Evolutionary conservation across 306 rosid species (phyloP), one percentile per base, ranked within the genome.

Genomic region (Astragalus membranaceus): DNA sequence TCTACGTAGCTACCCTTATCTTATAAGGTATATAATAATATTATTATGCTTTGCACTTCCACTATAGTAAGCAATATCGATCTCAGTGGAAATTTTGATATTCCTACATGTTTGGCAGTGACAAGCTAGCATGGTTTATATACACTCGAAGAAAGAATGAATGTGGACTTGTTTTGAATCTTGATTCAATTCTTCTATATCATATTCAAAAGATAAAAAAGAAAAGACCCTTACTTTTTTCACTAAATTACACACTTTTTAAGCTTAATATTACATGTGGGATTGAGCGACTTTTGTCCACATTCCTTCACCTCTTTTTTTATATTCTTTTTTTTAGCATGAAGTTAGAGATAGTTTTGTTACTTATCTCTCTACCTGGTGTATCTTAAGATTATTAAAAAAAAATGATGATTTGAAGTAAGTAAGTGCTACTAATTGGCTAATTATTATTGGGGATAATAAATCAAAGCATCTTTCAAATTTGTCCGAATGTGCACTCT

Each of bases 141-240:
- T 76, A 83, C 61, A 69, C 56, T 23, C 23, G 4, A 29, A 7
- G 53, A n/a, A 23, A 13, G 56, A 49, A 80, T 85, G 96, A 39
- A 85, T 62, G 76, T 77, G 87, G 96, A 67, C 91, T 33, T 9
- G 75, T 75, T 75, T 87, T 50, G 29, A 55, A 32, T 30, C 77
- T 52, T 44, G 12, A 55, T 88, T 75, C 92, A 73, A 4, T 10
- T 3, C 4, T 0, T 26, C 8, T 5, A 8, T 59, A 50, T 23
- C 4, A 12, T 10, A 26, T 10, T 60, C 32, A 0, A 29, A 3
- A 77, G 68, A 35, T 20, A 0, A 29, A 5, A 77, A 68, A 26
- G 46, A 46, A 46, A 49, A 16, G 48, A 39, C 63, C 90, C 35
- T 53, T 61, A 3, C 85, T 83, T 84, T 74, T 84, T 44, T 41